Base-by-base conservation (phyloP, 2,329 filamentous ascomycete genomes). In the Fusarium duplospermum region DNA sequence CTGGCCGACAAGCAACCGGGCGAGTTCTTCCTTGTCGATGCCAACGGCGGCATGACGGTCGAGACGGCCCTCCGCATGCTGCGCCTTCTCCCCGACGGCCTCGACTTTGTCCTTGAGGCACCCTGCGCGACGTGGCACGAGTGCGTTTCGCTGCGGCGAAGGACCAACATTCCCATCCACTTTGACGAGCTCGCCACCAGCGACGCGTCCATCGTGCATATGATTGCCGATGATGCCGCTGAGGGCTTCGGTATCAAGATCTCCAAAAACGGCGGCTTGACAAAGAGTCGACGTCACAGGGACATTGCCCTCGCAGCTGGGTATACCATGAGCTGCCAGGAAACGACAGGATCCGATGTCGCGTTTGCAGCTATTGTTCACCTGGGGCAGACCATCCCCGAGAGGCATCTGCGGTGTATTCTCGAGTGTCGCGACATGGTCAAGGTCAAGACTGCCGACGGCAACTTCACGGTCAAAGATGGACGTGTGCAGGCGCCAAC, bases 31-130 rank as follows among this genome's bases (percentile, higher is more conserved):
- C 56, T 73, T 2, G 64, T 76, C 6, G 71, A 76, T 22, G 64
- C 67, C 29, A 76, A 76, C 27, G 58, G 74, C 11, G 61, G 67
- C 4, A 61, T 76, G 62, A 68, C 72, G 1, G 70, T 76, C 22
- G 74, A 76, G 42, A 64, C 50, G 6, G 68, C 72, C 4, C 38
- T 74, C 47, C 67, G 71, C 16, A 67, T 73, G 71, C 35, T 76
- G 20, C 59, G 71, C 13, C 58, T 76, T 11, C 64, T 76, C 14
- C 74, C 74, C 4, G 36, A 64, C 5, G 63, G 66, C 8, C 27
- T 76, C 16, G 74, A 76, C 29, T 67, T 76, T 62, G 73, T 76
- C 29, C 69, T 74, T 4, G 74, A 76, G 54, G 73, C 74, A 3
- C 71, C 73, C 16, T 73, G 71, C 35, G 62, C 71, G 8, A 74